Conservation (phyloP, 768 basidiomycete species). For the Phylloporus rhodoxanthus region DNA sequence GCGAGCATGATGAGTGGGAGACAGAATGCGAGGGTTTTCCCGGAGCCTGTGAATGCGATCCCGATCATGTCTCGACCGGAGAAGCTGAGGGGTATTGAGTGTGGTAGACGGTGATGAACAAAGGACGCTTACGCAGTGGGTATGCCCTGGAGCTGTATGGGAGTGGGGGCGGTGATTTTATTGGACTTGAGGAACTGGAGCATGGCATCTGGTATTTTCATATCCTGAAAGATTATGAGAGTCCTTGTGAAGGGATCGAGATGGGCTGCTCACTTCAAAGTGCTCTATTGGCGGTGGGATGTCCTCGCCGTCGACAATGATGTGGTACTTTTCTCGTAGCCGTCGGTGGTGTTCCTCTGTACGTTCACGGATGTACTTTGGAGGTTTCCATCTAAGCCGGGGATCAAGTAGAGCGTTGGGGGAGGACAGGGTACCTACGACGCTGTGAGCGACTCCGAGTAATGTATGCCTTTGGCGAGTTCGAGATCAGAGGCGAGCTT, state of each 20-base stretch:
- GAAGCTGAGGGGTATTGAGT: slow-evolving; percentile 49
- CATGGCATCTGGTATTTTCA: slow-evolving; percentile 93
- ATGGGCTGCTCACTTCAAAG: slow-evolving; percentile 53
- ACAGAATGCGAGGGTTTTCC: slow-evolving; percentile 97
- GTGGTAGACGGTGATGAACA: neutral
- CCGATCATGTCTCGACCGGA: slow-evolving; percentile 96
- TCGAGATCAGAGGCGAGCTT: slow-evolving; percentile 92
- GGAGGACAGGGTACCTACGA: slow-evolving; percentile 46
- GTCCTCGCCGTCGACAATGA: slow-evolving; percentile 90
- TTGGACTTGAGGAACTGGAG: slow-evolving; percentile 79
- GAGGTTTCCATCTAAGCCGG: slow-evolving; percentile 76
- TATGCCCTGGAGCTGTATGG: slow-evolving; percentile 96
- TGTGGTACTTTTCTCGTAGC: slow-evolving; percentile 87
- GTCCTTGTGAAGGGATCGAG: neutral
- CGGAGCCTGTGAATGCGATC: slow-evolving; percentile 98
- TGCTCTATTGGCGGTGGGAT: slow-evolving; percentile 90
- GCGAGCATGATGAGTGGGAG: slow-evolving; percentile 97
- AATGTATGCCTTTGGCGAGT: slow-evolving; percentile 86
- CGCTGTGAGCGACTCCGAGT: slow-evolving; percentile 78
- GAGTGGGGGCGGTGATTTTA: slow-evolving; percentile 82
- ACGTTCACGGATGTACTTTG: slow-evolving; percentile 71
- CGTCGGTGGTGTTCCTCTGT: slow-evolving; percentile 62
- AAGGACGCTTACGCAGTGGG: slow-evolving; percentile 73
- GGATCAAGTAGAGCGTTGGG: neutral
- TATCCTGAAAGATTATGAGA: slow-evolving; percentile 55